Percentiles rank a stretch among this genome's conserved stretches.
These are phyloP conservation scores for Chytriomyces confervae DNA, from an alignment of 192 early-diverging fungal species.

Conservation along the genomic window DNA sequence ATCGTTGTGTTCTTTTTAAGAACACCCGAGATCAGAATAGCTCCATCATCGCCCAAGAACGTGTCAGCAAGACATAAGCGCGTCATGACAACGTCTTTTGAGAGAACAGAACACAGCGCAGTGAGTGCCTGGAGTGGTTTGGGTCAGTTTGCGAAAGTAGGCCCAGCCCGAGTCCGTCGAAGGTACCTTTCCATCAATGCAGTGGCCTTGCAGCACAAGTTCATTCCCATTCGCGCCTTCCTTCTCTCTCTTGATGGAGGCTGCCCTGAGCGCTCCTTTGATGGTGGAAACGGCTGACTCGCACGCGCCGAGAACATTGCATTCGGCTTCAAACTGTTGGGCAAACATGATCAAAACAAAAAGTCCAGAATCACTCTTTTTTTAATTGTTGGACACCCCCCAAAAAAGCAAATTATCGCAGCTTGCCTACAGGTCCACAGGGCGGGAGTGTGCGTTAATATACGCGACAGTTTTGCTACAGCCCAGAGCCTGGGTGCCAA, in stretches of 20 bases:
- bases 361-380: too few species aligned
- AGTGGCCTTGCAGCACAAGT: slow-evolving; percentile 28
- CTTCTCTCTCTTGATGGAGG: background rate
- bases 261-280: slow-evolving; percentile 4
- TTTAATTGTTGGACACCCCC: too few species aligned
- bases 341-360: slow-evolving; percentile 13
- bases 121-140: slow-evolving; percentile 34
- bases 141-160: background rate
- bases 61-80: slow-evolving; percentile 52
- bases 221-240: slow-evolving; percentile 12
- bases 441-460: too few species aligned
- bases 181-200: slow-evolving; percentile 31
- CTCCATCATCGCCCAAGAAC: slow-evolving; percentile 64
- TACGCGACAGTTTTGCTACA: too few species aligned
- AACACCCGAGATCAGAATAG: slow-evolving; percentile 52
- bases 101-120: slow-evolving; percentile 50
- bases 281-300: slow-evolving; percentile 7
- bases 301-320: slow-evolving; percentile 14
- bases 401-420: too few species aligned
- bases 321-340: slow-evolving; percentile 28
- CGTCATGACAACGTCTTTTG: slow-evolving; percentile 44
- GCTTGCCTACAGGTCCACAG: too few species aligned
- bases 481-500: too few species aligned
- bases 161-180: background rate
- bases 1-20: slow-evolving; percentile 60